These are phyloP conservation scores for Calycina herbarum DNA, from an alignment of 2,329 filamentous ascomycete species.

Conservation along the genomic window DNA sequence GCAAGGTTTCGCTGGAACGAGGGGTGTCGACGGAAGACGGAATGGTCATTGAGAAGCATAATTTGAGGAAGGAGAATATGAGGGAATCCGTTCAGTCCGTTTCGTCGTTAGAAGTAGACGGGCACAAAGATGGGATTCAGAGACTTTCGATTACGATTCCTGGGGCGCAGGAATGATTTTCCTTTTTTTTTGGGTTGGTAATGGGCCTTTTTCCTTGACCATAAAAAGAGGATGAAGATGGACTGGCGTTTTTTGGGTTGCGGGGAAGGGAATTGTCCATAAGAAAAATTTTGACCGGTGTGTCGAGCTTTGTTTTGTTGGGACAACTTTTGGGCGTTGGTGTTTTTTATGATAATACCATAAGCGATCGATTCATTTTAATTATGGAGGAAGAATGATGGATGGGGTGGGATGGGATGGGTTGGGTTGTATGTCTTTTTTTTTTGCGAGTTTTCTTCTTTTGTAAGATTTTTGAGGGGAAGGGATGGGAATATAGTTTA, in stretches of 20 bases:
- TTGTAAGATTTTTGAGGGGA: not conserved
- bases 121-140: slow-evolving; percentile 34
- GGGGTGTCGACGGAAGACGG: not conserved
- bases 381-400: not conserved
- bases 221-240: not conserved
- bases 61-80: slow-evolving; percentile 19
- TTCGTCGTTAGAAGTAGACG: slow-evolving; percentile 27
- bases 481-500: not conserved
- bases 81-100: slow-evolving; percentile 29
- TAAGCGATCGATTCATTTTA: not conserved
- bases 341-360: slow-evolving; percentile 1
- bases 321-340: not conserved
- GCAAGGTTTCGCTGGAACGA: not conserved
- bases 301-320: slow-evolving; percentile 7
- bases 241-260: slow-evolving; percentile 10
- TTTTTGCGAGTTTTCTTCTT: not conserved
- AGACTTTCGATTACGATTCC: slow-evolving; percentile 43
- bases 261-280: slow-evolving; percentile 8
- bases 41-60: slow-evolving; percentile 8
- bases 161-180: slow-evolving; percentile 27
- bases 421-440: not conserved
- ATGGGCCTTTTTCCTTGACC: not conserved
- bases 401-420: not conserved
- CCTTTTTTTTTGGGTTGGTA: too few relatives aligned
- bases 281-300: slow-evolving; percentile 14